Percentiles rank a stretch among this genome's conserved stretches.
phyloP scores from a whole-genome alignment of 768 basidiomycete species.

The Rhodotorula graminis region DNA sequence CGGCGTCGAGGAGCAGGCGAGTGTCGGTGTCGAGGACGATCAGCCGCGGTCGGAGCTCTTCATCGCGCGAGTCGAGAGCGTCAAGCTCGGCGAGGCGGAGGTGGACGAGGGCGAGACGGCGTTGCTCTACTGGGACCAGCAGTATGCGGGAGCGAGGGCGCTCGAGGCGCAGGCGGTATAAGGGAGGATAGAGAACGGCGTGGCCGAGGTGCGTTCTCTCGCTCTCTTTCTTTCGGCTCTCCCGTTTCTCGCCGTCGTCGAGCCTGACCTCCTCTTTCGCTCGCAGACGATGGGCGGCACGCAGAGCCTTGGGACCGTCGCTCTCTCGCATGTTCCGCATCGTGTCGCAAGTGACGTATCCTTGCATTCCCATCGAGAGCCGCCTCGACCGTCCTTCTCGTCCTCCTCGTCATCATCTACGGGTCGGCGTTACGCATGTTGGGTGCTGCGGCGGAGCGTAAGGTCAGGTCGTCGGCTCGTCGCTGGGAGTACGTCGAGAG shows the following conservation, averaged over 20 bases:
- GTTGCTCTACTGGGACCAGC: constrained; percentile 28
- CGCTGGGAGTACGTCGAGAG: not conserved
- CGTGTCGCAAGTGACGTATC: too few species aligned
- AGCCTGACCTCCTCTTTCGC: too few species aligned
- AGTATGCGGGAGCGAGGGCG: not conserved
- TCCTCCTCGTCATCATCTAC: too few species aligned
- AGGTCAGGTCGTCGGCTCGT: not conserved
- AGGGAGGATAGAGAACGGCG: not conserved
- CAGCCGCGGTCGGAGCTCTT: constrained; percentile 56
- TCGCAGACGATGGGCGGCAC: too few species aligned
- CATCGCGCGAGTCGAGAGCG: constrained; percentile 68
- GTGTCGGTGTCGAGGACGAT: constrained; percentile 21
- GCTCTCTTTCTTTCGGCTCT: not conserved
- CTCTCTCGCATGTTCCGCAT: too few species aligned
- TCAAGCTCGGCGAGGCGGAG: constrained; percentile 50
- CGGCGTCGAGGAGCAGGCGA: constrained; percentile 3
- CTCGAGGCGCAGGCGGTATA: not conserved
- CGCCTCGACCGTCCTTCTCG: too few species aligned
- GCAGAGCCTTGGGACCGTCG: too few species aligned
- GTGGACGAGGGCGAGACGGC: constrained; percentile 29
- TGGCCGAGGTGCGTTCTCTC: not conserved
- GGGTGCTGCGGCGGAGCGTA: not conserved
- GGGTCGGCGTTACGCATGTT: constrained; percentile 25
- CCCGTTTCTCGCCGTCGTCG: too few species aligned
- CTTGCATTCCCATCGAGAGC: too few species aligned